Evolutionary conservation across 192 early-diverging fungal species (phyloP), one percentile per base, ranked within the genome.

Genomic region (Dissophora globulifera): DNA sequence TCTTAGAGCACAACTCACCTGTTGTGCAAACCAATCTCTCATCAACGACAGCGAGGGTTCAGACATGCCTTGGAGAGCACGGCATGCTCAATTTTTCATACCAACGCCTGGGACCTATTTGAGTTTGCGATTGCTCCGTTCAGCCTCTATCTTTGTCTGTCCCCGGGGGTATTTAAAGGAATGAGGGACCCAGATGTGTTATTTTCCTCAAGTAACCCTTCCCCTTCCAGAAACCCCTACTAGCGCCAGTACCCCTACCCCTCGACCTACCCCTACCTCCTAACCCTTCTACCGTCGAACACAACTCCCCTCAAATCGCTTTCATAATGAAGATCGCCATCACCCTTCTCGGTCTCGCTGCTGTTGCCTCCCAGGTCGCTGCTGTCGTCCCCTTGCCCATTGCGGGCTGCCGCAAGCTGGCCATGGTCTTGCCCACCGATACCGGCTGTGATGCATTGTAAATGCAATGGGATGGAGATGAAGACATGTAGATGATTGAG

Each of bases 131-230:
- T 16, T 56, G 7, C 13, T 15, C 15, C 0, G 58, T n/a, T 12
- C 42, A n/a, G 12, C 16, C 43, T 45, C n/a, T 45, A 40, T 13
- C 38, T 13, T 40, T 10, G 13, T 0, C 0, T 33, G n/a, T 16
- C 1, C 49, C 19, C 23, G 25, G 3, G 3, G 11, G 42, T 75
- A 75, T 75, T 66, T 66, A 66, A 75, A 43, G 19, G 22, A 45
- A 22, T 25, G 23, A 4, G 17, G 33, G 23, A 35, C 8, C 48
- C 46, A 16, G 17, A 42, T 15, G 16, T 47, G 33, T 54, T 54
- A 53, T 59, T 66, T 60, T 51, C 71, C 38, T 75, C 41, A 75
- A 75, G 71, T 65, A 49, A 53, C 38, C 46, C 71, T 75, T 75
- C 71, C 56, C 71, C 55, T 75, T 75, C 71, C 71, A 65, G 25